Base-by-base conservation (phyloP, 1,139 yeast species). In the Yamadazyma taylorii region DNA sequence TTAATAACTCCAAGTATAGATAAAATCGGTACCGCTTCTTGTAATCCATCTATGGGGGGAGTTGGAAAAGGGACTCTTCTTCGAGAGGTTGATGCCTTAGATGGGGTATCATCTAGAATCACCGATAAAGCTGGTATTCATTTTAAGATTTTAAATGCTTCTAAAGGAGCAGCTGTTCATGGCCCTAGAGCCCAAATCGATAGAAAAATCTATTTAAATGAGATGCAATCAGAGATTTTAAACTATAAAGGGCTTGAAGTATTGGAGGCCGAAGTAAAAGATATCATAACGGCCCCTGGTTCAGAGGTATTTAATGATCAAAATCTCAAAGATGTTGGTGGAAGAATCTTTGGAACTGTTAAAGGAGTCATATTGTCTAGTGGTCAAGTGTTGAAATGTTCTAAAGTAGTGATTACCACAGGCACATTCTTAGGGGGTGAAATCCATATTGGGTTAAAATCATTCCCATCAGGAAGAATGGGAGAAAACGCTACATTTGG, bases 41-140 rank as follows among this genome's bases (percentile, higher is more conserved):
- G 99, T 58, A 94, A 94, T 56, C 99, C 99, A 4, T 89, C 89
- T 33, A 87, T 89, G 84, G 99, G 98, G 27, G 99, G 99, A 37
- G 94, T 94, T 35, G 99, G 98, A 1, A 94, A 94, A 54, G 99
- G 98, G 14, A 92, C 96, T 1, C 66, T 94, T 35, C 63, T 94
- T 26, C 75, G 89, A 48, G 99, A 94, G 60, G 88, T 94, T 6
- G 99, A 94, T 65, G 97, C 99, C 0, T 66, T 94, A 37, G 99
- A 90, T 58, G 99, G 99, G 3, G 85, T 92, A 0, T 81, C 95
- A 5, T 81, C 92, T 0, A 69, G 78, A 42, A 78, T 92, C 13
- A 90, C 94, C 2, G 99, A 94, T 60, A 70, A 75, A 50, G 95
- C 98, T 0, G 98, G 98, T 0, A 86, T 90, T 26, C 96, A 90